Evolutionary conservation across 495 filamentous ascomycete species (phyloP), one percentile per base, ranked within the genome.

Genomic region (Hypoxylon crocopeplum): DNA sequence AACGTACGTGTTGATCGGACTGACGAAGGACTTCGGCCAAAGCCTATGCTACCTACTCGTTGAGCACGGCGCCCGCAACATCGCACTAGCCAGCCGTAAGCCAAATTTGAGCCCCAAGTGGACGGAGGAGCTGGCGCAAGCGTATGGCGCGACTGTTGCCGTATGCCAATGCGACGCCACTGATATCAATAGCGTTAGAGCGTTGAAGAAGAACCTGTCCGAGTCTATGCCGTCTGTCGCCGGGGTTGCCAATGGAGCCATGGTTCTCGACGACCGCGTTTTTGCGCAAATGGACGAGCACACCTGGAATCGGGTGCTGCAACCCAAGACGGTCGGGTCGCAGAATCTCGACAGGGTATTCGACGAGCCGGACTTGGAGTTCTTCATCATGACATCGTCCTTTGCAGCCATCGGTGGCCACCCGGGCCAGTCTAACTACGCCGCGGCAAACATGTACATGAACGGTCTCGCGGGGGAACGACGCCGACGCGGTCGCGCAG

Each of bases 11-110:
- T 67, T 88, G 0, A 68, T 84, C 15, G 86, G 86, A 3, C 59
- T 87, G 8, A 84, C 83, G 1, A 78, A 83, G 13, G 79, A 81
- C 21, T 72, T 87, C 3, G 86, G 84, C 12, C 75, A 78, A 47
- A 87, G 84, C 11, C 61, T 88, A 1, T 85, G 82, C 59, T 68
- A 76, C 2, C 82, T 85, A 62, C 82, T 88, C 71, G 72, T 77
- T 1, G 21, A 68, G 1, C 73, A 82, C 19, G 86, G 86, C 0
- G 85, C 85, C 0, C 60, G 74, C 1, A 69, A 80, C 55, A 72
- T 88, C 33, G 77, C 79, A 10, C 48, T 88, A 3, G 79, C 81
- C 1, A 88, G 84, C 56, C 80, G 86, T 2, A 79, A 72, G 13
- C 84, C 84, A 1, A 74, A 74, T 16, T 63, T 78, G n/a, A 66